Evolutionary conservation across 208 protist species (phyloP).

Genomic region (Leishmania turanica): DNA sequence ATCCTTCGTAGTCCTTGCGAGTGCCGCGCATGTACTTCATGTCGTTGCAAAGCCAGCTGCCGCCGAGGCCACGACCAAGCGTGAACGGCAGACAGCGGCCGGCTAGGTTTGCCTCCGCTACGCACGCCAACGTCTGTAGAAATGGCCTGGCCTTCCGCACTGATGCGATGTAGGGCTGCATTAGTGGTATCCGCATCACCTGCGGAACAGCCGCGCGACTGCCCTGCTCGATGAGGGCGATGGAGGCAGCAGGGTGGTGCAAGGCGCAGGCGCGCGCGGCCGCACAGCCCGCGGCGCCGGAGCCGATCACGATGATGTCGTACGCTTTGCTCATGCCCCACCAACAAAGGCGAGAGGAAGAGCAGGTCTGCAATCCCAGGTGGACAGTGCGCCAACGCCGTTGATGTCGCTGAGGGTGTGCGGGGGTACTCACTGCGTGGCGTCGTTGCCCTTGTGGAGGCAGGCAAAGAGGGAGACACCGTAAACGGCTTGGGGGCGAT

Average conservation of each 20-base stretch:
- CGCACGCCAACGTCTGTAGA: conserved; percentile 27
- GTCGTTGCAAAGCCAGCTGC: conserved; percentile 59
- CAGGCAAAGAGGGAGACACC: not conserved
- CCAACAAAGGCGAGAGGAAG: not conserved
- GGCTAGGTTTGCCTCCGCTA: conserved; percentile 39
- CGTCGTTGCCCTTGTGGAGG: not conserved
- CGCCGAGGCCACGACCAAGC: conserved; percentile 58
- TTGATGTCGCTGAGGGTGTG: not conserved
- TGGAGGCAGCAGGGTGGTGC: conserved; percentile 40
- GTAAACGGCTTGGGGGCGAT: not conserved
- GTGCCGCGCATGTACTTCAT: conserved; percentile 72
- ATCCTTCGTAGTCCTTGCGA: conserved; percentile 38
- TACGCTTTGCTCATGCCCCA: conserved; percentile 33
- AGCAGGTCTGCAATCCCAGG: not conserved
- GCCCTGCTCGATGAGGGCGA: conserved; percentile 75
- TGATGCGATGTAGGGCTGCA: conserved; percentile 54
- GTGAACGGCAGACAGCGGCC: conserved; percentile 45
- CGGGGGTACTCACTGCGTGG: not conserved
- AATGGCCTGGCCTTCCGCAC: conserved; percentile 34
- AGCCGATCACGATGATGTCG: conserved; percentile 76
- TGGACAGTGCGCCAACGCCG: not conserved
- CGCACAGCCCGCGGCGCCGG: conserved; percentile 73
- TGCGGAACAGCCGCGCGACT: conserved; percentile 22
- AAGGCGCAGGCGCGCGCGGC: conserved; percentile 56
- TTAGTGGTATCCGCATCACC: conserved; percentile 49